Percentiles rank a stretch among this genome's conserved stretches.
phyloP scores from a whole-genome alignment of 108 stramenopile species.

The Nitzschia putrida region DNA sequence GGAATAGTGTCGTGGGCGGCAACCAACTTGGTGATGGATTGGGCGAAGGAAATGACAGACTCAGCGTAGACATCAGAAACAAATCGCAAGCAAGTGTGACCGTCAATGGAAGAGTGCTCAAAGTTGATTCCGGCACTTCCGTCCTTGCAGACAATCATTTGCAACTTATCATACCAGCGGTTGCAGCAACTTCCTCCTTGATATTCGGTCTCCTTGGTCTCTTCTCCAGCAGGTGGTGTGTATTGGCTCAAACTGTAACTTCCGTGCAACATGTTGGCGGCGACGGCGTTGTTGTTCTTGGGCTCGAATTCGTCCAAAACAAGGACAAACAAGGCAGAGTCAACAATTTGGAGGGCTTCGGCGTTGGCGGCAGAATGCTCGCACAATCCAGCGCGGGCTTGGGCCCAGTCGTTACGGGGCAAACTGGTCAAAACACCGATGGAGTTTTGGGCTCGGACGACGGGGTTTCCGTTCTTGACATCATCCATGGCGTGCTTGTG shows the following conservation, averaged over 20 bases:
- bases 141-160: conserved; percentile 62
- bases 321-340: conserved; percentile 82
- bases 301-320: conserved; percentile 79
- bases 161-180: conserved; percentile 90
- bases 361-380: conserved; percentile 48
- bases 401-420: conserved; percentile 76
- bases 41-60: conserved; percentile 80
- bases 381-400: conserved; percentile 54
- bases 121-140: conserved; percentile 76
- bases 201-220: background rate
- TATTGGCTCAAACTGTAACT: conserved; percentile 56
- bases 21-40: conserved; percentile 81
- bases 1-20: conserved; percentile 58
- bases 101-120: conserved; percentile 88
- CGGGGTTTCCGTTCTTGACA: conserved; percentile 11
- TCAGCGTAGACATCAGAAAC: conserved; percentile 87
- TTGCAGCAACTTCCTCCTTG: conserved; percentile 72
- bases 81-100: conserved; percentile 84
- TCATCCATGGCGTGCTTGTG: conserved; percentile 53
- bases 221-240: background rate
- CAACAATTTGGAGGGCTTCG: conserved; percentile 64
- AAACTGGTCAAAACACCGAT: conserved; percentile 83
- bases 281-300: conserved; percentile 68
- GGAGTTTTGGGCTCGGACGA: conserved; percentile 31
- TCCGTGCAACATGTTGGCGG: conserved; percentile 87